phyloP scores from a whole-genome alignment of 768 basidiomycete genomes.

The Boletus huronensis region DNA sequence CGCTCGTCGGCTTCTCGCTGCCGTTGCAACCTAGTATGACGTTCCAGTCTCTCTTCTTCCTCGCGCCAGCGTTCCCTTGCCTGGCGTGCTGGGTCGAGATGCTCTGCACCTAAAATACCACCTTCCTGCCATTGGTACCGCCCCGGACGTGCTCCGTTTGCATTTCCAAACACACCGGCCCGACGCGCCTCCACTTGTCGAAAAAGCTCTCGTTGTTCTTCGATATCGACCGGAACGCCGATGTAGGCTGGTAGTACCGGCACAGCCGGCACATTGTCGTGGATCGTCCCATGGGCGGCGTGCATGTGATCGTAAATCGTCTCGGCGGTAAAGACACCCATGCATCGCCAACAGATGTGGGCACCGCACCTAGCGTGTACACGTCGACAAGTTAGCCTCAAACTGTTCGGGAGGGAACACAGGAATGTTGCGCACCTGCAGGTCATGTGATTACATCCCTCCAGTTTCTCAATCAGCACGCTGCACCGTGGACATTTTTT shows the following conservation, averaged over 20 bases:
- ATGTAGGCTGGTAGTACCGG: constrained; percentile 7
- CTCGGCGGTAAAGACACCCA: constrained; percentile 35
- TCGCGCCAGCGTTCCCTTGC: background rate
- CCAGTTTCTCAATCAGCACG: constrained; percentile 61
- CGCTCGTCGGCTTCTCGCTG: constrained; percentile 4
- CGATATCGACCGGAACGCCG: constrained; percentile 15
- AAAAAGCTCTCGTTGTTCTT: constrained; percentile 20
- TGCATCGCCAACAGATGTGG: constrained; percentile 73
- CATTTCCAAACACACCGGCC: background rate
- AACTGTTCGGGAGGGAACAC: background rate
- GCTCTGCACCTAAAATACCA: background rate
- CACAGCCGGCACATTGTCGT: constrained; percentile 13
- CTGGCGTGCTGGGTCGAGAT: background rate
- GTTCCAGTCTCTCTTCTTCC: background rate
- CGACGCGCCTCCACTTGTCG: constrained; percentile 15
- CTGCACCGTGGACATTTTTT: constrained; percentile 72
- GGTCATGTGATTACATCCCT: constrained; percentile 79
- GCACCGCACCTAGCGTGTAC: constrained; percentile 50
- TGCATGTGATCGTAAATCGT: constrained; percentile 41
- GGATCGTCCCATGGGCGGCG: constrained; percentile 29
- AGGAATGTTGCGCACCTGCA: constrained; percentile 37
- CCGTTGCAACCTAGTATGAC: background rate
- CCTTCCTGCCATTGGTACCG: too few relatives aligned
- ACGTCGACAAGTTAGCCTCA: too few relatives aligned
- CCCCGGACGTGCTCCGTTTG: background rate